These are phyloP conservation scores for Xylaria castorea DNA, from an alignment of 495 filamentous ascomycete species.

Conservation along the genomic window DNA sequence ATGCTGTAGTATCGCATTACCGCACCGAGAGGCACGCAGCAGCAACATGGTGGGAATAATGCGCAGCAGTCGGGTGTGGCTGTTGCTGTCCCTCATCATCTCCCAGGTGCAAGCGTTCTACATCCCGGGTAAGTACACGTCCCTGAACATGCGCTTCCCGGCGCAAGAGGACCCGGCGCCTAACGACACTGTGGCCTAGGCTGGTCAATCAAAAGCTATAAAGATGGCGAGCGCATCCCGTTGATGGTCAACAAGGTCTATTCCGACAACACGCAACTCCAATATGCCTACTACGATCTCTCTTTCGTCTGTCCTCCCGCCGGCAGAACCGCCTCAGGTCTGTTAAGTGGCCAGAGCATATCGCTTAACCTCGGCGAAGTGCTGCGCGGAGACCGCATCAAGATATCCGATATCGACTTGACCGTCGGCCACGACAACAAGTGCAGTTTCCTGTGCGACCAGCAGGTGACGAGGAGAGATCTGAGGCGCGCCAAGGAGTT, in stretches of 20 bases:
- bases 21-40: not conserved
- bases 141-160: not conserved
- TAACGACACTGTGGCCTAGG: constrained; percentile 51
- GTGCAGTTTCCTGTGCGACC: constrained; percentile 78
- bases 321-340: constrained; percentile 68
- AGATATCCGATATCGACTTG: constrained; percentile 86
- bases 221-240: constrained; percentile 79
- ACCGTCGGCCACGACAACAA: constrained; percentile 80
- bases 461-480: constrained; percentile 66
- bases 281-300: constrained; percentile 93
- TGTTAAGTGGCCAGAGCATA: constrained; percentile 81
- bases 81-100: constrained; percentile 40
- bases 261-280: constrained; percentile 88
- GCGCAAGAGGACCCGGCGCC: constrained; percentile 15
- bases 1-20: not conserved
- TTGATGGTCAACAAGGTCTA: constrained; percentile 96
- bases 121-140: constrained; percentile 67
- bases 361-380: constrained; percentile 94
- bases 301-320: constrained; percentile 90
- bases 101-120: constrained; percentile 69
- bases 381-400: constrained; percentile 88
- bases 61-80: constrained; percentile 38
- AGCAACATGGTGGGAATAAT: constrained; percentile 39
- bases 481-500: constrained; percentile 76
- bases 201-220: constrained; percentile 81